Base-by-base conservation (phyloP, 1,284 basidiomycete species). In the Xerocomus nothofagi region DNA sequence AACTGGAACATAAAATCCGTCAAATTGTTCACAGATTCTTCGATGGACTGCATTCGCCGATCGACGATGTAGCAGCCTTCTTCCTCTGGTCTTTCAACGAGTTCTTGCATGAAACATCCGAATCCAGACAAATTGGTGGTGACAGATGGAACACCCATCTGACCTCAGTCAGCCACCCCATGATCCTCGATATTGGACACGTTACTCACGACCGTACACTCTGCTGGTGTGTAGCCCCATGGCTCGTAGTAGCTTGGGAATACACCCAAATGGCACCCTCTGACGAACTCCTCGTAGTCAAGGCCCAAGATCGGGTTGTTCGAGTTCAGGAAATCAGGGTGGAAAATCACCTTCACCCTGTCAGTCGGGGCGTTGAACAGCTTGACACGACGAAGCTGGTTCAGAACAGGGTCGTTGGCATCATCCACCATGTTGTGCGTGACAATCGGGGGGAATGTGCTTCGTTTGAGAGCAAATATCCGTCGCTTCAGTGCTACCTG, bases 341-440 rank as follows among this genome's bases (percentile, higher is more conserved):
- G 96, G 82, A 99, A 99, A 49, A 99, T 82, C 66, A 98, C 81
- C 77, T 98, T 98, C 71, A 98, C 95, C 46, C 91, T 81, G 65
- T 99, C 96, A 30, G 77, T 63, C 20, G 80, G 73, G 32, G 78
- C 69, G 72, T 98, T 98, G 82, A 98, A 98, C 29, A 98, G 76
- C 69, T 93, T 87, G 24, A 97, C 93, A 14, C 92, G 82, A 24
- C 96, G 84, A 55, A 99, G 90, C 69, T 98, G 95, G 73, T 89
- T 97, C 47, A 99, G 73, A 59, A 99, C 93, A 6, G 96, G 96
- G 67, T 99, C 96, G 61, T 76, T 86, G 40, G 78, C 73, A 67
- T 98, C 96, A 67, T 98, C 95, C 27, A 81, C 83, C 95, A 98
- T 98, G 75, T 99, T 99, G 78, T 99, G 96, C 15, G 96, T 99